Conservation (phyloP, 2,329 filamentous ascomycete species). For the Fusarium decemcellulare region DNA sequence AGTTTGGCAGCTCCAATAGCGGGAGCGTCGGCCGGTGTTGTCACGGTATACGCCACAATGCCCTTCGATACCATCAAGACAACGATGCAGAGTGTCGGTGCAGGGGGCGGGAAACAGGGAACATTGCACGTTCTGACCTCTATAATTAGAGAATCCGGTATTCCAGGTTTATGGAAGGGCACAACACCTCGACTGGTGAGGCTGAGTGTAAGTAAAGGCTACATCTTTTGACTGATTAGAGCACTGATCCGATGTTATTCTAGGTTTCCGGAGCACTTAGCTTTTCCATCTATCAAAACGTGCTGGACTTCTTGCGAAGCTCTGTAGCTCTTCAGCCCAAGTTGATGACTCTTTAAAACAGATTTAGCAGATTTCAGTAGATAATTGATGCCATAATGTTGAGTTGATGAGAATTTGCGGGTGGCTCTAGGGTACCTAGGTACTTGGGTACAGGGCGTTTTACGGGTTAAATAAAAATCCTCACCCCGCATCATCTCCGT, state of each 20-base stretch:
- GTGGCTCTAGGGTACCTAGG: neutral
- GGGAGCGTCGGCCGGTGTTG: neutral
- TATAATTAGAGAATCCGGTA: neutral
- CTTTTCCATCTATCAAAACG: neutral
- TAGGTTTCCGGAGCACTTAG: neutral
- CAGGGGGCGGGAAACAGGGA: neutral
- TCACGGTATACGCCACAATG: neutral
- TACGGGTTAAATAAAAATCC: constrained; percentile 1
- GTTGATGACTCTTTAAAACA: neutral
- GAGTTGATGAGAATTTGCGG: neutral
- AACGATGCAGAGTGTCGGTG: neutral
- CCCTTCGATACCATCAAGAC: neutral
- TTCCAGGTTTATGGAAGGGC: neutral
- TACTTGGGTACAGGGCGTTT: neutral
- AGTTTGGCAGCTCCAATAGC: neutral
- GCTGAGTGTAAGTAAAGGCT: neutral
- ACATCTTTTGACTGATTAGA: too few species aligned
- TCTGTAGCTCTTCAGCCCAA: neutral
- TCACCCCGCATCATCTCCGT: neutral
- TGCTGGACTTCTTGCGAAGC: neutral
- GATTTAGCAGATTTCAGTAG: neutral
- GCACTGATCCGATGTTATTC: neutral
- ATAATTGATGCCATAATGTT: neutral
- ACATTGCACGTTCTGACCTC: neutral
- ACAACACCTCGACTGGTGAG: neutral